Evolutionary conservation across 2,329 filamentous ascomycete genomes (phyloP).

Genomic region (Exophiala spinifera): DNA sequence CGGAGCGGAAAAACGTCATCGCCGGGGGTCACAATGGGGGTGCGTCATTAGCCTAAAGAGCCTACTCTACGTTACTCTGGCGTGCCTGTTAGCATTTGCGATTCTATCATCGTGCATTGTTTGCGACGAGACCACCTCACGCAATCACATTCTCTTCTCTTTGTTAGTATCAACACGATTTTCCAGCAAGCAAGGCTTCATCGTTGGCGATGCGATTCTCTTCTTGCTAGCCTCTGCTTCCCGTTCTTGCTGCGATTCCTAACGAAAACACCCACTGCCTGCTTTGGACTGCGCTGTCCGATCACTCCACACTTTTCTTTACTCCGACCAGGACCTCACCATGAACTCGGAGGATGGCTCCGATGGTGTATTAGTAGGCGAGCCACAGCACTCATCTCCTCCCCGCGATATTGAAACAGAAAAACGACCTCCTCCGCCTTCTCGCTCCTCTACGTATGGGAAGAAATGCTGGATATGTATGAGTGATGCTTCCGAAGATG

Average conservation of each 20-base stretch:
- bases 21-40: neutral
- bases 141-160: too few species aligned
- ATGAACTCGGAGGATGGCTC: constrained; percentile 30
- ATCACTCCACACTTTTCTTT: too few species aligned
- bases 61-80: too few species aligned
- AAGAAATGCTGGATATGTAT: constrained; percentile 69
- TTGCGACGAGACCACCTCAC: too few species aligned
- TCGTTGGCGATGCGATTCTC: too few species aligned
- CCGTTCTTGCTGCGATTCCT: too few species aligned
- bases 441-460: constrained; percentile 35
- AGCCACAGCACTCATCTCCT: neutral
- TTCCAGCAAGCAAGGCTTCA: too few species aligned
- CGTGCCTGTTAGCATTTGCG: too few species aligned
- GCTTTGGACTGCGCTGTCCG: too few species aligned
- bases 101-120: neutral
- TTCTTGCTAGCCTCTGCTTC: too few species aligned
- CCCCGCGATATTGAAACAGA: constrained; percentile 3
- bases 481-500: constrained; percentile 62
- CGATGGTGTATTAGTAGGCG: constrained; percentile 27
- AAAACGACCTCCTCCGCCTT: constrained; percentile 14
- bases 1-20: constrained; percentile 16
- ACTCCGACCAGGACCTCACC: neutral
- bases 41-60: neutral
- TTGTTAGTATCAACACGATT: too few species aligned
- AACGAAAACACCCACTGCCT: too few species aligned